These are phyloP conservation scores for Arthrinium phaeospermum DNA, from an alignment of 2,329 filamentous ascomycete species.

Conservation along the genomic window DNA sequence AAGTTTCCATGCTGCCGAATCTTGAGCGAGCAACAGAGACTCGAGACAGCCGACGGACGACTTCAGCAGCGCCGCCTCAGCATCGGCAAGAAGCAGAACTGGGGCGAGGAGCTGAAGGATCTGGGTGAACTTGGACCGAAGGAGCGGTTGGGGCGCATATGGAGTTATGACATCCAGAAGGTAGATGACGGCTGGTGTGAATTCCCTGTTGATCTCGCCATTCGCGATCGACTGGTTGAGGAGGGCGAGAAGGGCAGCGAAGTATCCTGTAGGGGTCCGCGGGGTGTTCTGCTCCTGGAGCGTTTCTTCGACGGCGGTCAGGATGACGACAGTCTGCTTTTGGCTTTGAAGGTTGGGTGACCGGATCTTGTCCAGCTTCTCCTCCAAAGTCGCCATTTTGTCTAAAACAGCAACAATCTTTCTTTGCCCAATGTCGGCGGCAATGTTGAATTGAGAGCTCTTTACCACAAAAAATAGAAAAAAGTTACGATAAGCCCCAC, in stretches of 20 bases:
- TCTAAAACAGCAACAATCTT: conserved; percentile 23
- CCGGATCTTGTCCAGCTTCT: conserved; percentile 97
- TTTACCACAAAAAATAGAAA: conserved; percentile 18
- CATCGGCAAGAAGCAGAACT: conserved; percentile 77
- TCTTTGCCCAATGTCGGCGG: conserved; percentile 15
- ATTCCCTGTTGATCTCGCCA: conserved; percentile 77
- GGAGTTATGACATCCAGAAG: conserved; percentile 92
- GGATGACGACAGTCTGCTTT: conserved; percentile 84
- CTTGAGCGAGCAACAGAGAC: conserved; percentile 88
- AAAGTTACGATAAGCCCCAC: conserved; percentile 19
- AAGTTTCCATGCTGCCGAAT: conserved; percentile 85
- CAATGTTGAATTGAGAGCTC: conserved; percentile 15
- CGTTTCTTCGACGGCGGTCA: conserved; percentile 91
- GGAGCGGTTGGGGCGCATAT: conserved; percentile 81
- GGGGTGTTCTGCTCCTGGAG: conserved; percentile 86
- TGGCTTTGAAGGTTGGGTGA: conserved; percentile 96
- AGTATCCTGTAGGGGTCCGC: conserved; percentile 87
- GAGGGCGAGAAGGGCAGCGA: conserved; percentile 90
- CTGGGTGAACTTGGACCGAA: conserved; percentile 93
- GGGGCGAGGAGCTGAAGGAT: conserved; percentile 88
- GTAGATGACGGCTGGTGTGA: conserved; percentile 88
- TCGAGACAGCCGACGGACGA: conserved; percentile 93
- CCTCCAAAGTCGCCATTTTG: conserved; percentile 68
- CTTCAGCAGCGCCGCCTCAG: conserved; percentile 84
- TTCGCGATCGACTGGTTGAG: conserved; percentile 76